phyloP scores from a whole-genome alignment of 2,329 filamentous ascomycete species.

The Xylariales sp. region DNA sequence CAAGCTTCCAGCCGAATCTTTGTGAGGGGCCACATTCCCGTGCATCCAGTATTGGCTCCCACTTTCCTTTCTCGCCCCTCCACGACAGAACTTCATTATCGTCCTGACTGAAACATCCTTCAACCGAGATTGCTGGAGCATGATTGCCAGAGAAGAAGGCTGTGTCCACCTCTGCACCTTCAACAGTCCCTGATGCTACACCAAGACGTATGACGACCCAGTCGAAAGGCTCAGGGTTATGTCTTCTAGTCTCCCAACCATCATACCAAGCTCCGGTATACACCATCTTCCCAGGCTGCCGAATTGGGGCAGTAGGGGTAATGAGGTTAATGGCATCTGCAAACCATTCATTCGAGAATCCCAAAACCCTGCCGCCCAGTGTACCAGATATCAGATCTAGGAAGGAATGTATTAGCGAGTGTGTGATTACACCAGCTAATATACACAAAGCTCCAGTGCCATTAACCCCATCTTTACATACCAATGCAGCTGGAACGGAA shows the following conservation, averaged over 20 bases:
- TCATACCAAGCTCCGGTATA: slow-evolving; percentile 68
- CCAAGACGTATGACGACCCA: slow-evolving; percentile 63
- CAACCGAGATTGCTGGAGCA: slow-evolving; percentile 72
- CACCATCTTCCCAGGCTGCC: slow-evolving; percentile 63
- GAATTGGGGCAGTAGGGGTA: slow-evolving; percentile 58
- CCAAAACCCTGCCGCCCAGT: slow-evolving; percentile 60
- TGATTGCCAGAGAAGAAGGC: slow-evolving; percentile 80
- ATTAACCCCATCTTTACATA: slow-evolving; percentile 30
- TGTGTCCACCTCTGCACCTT: slow-evolving; percentile 75
- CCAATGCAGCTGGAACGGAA: slow-evolving; percentile 60
- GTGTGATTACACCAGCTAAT: slow-evolving; percentile 1
- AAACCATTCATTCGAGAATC: slow-evolving; percentile 65
- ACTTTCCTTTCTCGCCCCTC: slow-evolving; percentile 54
- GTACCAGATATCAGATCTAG: slow-evolving; percentile 57
- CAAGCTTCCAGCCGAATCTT: slow-evolving; percentile 68
- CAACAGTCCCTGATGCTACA: slow-evolving; percentile 65
- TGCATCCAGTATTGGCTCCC: slow-evolving; percentile 66
- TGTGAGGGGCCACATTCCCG: slow-evolving; percentile 71
- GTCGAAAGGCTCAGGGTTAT: slow-evolving; percentile 61
- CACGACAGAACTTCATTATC: slow-evolving; percentile 61
- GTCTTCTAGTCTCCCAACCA: slow-evolving; percentile 64
- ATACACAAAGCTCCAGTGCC: neutral
- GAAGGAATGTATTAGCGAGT: neutral
- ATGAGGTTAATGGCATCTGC: slow-evolving; percentile 61
- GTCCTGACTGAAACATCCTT: slow-evolving; percentile 64